Conservation (phyloP, 768 basidiomycete genomes). For the Postia placenta region DNA sequence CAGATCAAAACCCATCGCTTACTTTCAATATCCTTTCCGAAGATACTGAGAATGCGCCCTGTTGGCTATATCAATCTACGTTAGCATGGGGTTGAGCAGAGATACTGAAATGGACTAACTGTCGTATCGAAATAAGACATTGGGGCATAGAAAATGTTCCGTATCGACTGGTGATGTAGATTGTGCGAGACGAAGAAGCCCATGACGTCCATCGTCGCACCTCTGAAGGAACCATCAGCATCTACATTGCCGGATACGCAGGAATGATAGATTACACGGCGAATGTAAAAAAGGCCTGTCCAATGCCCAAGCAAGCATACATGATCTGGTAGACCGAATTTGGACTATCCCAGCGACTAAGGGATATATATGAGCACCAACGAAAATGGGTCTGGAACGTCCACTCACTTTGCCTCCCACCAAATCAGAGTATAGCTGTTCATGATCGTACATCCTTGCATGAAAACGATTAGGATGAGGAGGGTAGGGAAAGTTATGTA, state of each 20-base stretch:
- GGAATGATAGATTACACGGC: no score
- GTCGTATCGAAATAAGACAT: slow-evolving; percentile 78
- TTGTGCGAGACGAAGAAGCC: slow-evolving; percentile 56
- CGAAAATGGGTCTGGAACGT: no score
- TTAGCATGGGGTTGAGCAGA: background rate
- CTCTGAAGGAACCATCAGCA: no score
- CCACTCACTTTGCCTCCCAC: slow-evolving; percentile 58
- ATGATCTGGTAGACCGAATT: slow-evolving; percentile 60
- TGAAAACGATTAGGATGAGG: slow-evolving; percentile 41
- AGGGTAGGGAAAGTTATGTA: slow-evolving; percentile 45
- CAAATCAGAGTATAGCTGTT: slow-evolving; percentile 66
- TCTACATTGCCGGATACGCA: no score
- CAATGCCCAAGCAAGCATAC: slow-evolving; percentile 57
- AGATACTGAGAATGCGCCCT: slow-evolving; percentile 55
- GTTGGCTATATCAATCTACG: slow-evolving; percentile 33
- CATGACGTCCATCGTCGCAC: slow-evolving; percentile 48
- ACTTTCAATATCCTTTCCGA: slow-evolving; percentile 66
- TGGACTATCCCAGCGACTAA: slow-evolving; percentile 39
- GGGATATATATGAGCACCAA: no score
- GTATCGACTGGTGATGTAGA: slow-evolving; percentile 51
- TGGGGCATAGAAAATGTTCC: slow-evolving; percentile 60
- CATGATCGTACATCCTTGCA: slow-evolving; percentile 57
- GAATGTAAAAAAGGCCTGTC: slow-evolving; percentile 54
- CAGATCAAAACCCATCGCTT: slow-evolving; percentile 5
- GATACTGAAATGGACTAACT: slow-evolving; percentile 20